Evolutionary conservation across 2,329 filamentous ascomycete species (phyloP), one percentile per base, ranked within the genome.

Genomic region (Fusarium annulatum): DNA sequence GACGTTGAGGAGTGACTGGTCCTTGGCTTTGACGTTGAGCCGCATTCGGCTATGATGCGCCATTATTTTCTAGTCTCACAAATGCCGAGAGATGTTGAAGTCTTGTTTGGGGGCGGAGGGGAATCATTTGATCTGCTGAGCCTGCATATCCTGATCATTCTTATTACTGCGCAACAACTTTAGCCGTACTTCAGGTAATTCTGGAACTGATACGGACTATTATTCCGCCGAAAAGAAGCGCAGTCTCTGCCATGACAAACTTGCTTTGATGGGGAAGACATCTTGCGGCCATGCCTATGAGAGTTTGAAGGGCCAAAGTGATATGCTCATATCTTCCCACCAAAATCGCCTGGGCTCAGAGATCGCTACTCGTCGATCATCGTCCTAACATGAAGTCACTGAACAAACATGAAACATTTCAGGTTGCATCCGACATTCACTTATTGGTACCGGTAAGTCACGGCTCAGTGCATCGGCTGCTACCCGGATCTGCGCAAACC

Each of bases 381-480:
- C 23, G 15, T 46, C n/a, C n/a, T 7, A 11, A 28, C 9, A 26
- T 23, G n/a, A 36, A 48, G 26, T 57, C 28, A 61, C 61, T 56
- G 23, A 26, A 15, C 41, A 42, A 43, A 39, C 57, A 23, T 69
- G 64, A 69, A 69, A 69, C 38, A 56, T 11, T 7, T 14, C 14
- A 30, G 28, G 11, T 56, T 56, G n/a, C 38, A 56, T 48, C 36
- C 57, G 34, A 43, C 39, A n/a, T 46, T 34, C 21, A 41, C 26
- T 33, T 5, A n/a, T 39, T 34, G 21, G 21, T 18, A 21, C 61
- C 63, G 56, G 73, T 41, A 72, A 70, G 33, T 33, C 42, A 58
- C 67, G 70, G 70, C 64, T 67, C 49, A 51, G n/a, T 69, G 45
- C 59, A 71, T 65, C 69, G 63, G 55, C 57, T 60, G 30, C 18